Evolutionary conservation across 2,329 filamentous ascomycete species (phyloP).

Genomic region (Helotiales sp.): DNA sequence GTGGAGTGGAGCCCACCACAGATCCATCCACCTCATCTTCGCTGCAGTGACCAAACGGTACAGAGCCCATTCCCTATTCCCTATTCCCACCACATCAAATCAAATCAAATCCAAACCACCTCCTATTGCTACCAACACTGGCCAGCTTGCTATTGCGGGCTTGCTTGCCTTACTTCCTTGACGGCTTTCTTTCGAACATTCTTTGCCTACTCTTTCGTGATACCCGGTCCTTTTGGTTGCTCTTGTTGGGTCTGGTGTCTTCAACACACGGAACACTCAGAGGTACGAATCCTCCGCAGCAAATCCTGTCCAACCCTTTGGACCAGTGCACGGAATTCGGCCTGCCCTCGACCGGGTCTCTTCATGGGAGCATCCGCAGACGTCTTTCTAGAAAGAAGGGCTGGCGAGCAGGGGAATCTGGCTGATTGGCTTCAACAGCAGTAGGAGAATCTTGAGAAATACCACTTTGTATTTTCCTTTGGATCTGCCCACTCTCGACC

Average conservation of each 20-base stretch:
- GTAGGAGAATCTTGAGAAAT: constrained; percentile 33
- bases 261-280: constrained; percentile 31
- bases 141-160: constrained; percentile 19
- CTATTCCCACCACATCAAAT: constrained; percentile 9
- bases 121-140: constrained; percentile 26
- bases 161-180: constrained; percentile 26
- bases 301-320: constrained; percentile 15
- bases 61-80: background rate
- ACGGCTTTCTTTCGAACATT: constrained; percentile 14
- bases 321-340: background rate
- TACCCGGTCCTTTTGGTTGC: constrained; percentile 5
- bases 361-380: background rate
- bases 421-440: constrained; percentile 34
- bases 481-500: constrained; percentile 12
- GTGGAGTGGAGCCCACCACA: constrained; percentile 1
- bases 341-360: background rate
- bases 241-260: constrained; percentile 1
- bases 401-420: constrained; percentile 19
- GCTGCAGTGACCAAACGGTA: constrained; percentile 4
- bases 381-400: constrained; percentile 8
- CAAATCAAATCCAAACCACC: constrained; percentile 14
- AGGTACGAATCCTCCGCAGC: constrained; percentile 28
- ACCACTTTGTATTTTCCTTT: constrained; percentile 18
- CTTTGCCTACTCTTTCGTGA: constrained; percentile 8
- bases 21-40: constrained; percentile 7